phyloP scores from a whole-genome alignment of 2,329 filamentous ascomycete genomes.

The Didymellaceae sp. region DNA sequence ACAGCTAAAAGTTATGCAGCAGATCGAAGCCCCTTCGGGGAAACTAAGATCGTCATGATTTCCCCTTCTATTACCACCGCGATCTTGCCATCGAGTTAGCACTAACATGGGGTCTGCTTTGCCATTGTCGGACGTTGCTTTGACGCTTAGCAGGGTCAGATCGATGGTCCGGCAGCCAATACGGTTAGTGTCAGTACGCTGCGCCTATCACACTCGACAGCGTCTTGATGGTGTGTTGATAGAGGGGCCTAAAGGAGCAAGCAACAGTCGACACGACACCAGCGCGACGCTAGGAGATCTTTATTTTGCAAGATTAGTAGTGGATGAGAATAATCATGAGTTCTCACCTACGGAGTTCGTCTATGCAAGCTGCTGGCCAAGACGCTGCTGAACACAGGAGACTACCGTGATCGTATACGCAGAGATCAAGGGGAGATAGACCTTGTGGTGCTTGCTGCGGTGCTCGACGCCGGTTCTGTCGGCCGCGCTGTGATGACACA shows the following conservation, averaged over 20 bases:
- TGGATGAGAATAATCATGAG: not conserved
- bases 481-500: constrained; percentile 5
- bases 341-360: too few relatives aligned
- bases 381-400: not conserved
- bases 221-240: not conserved
- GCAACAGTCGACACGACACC: constrained; percentile 5
- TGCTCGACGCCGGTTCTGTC: constrained; percentile 5
- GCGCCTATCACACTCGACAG: constrained; percentile 1
- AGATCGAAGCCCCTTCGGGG: constrained; percentile 7
- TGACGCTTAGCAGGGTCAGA: constrained; percentile 8
- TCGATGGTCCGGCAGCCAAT: constrained; percentile 10
- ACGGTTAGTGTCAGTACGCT: constrained; percentile 1
- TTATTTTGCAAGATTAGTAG: constrained; percentile 9
- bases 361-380: not conserved
- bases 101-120: constrained; percentile 8
- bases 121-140: constrained; percentile 9
- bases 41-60: constrained; percentile 11
- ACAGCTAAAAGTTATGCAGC: not conserved
- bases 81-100: constrained; percentile 12
- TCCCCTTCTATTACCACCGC: constrained; percentile 1
- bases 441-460: constrained; percentile 1
- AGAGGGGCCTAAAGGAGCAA: not conserved
- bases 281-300: constrained; percentile 8
- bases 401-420: not conserved
- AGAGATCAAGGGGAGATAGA: constrained; percentile 6